These are phyloP conservation scores for Vaccinium macrocarpon DNA, from an alignment of 148 eudicot species.

Conservation along the genomic window DNA sequence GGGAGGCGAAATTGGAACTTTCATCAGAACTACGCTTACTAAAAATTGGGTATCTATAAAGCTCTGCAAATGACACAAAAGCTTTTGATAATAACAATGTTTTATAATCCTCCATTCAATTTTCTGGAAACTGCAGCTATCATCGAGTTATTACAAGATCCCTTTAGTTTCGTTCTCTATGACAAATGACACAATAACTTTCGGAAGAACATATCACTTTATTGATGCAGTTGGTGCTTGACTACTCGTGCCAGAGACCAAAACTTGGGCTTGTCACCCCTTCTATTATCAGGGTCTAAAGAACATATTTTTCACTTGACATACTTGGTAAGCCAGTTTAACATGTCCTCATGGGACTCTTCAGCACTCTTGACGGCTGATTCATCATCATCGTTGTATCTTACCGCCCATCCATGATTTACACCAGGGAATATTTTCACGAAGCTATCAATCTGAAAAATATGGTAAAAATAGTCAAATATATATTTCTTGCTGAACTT, in stretches of 20 bases:
- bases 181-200: not conserved
- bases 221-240: not conserved
- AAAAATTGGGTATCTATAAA: not conserved
- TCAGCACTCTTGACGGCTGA: slow-evolving; percentile 38
- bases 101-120: not conserved
- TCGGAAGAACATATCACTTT: not conserved
- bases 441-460: slow-evolving; percentile 31
- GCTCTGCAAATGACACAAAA: not conserved
- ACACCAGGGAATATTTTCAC: slow-evolving; percentile 46
- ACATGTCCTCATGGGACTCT: slow-evolving; percentile 37
- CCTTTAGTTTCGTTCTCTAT: not conserved
- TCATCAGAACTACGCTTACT: not conserved
- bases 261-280: not conserved
- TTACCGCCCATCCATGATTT: slow-evolving; percentile 36
- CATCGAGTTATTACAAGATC: not conserved
- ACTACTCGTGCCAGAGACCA: not conserved
- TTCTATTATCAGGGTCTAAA: not conserved
- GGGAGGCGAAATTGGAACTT: not conserved
- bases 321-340: slow-evolving; percentile 33
- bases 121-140: not conserved
- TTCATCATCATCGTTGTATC: slow-evolving; percentile 28
- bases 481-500: too few relatives aligned
- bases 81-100: not conserved
- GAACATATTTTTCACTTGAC: slow-evolving; percentile 25
- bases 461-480: not conserved